Percentiles rank a stretch among this genome's conserved stretches.
Conservation (phyloP, 345 rosid genomes). For the Arabidopsis thaliana region TAIR10.1 NC_003074.8:18046501-18047000, state of each 20-base stretch:
- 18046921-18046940: constrained; percentile 68
- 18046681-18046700: constrained; percentile 63
- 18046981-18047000: neutral
- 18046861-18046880: constrained; percentile 68
- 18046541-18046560: constrained; percentile 52
- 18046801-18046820: constrained; percentile 73
- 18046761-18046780: constrained; percentile 68
- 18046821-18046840: constrained; percentile 77
- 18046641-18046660: constrained; percentile 65
- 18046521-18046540: constrained; percentile 33
- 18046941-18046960: constrained; percentile 81
- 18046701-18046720: constrained; percentile 62
- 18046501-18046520: neutral
- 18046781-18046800: constrained; percentile 75
- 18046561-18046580: constrained; percentile 52
- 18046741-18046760: constrained; percentile 76
- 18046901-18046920: constrained; percentile 71
- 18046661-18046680: constrained; percentile 67
- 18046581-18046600: constrained; percentile 66
- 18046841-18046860: constrained; percentile 48
- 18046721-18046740: constrained; percentile 67
- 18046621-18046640: constrained; percentile 88
- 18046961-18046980: constrained; percentile 14
- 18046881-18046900: constrained; percentile 72
- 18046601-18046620: constrained; percentile 68